phyloP scores from a whole-genome alignment of 2,329 filamentous ascomycete species.

The Phialemoniopsis sp. region DNA sequence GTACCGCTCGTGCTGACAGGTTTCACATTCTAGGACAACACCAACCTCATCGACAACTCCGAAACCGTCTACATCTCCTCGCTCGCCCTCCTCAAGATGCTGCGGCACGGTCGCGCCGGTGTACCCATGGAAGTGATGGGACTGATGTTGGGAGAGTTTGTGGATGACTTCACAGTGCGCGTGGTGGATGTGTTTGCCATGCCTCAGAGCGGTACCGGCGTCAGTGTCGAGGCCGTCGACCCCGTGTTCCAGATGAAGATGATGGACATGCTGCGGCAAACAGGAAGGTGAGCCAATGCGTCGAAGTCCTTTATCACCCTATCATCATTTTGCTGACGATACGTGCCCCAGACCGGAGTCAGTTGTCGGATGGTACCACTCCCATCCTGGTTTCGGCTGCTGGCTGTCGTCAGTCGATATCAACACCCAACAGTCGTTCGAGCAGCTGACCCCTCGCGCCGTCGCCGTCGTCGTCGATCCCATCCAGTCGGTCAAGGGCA shows the following conservation, averaged over 20 bases:
- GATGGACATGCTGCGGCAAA: conserved; percentile 99
- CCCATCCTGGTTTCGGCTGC: conserved; percentile 97
- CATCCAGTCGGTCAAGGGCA: conserved; percentile 98
- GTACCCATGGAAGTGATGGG: conserved; percentile 99
- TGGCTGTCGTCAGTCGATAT: conserved; percentile 99
- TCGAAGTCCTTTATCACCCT: no score
- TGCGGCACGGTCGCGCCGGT: conserved; percentile 93
- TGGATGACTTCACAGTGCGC: conserved; percentile 97
- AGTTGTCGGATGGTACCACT: conserved; percentile 99
- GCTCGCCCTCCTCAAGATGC: conserved; percentile 94
- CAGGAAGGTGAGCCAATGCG: conserved; percentile 71
- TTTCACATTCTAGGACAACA: conserved; percentile 63
- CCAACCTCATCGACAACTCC: conserved; percentile 93
- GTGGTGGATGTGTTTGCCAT: conserved; percentile 99
- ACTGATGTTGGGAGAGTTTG: conserved; percentile 96
- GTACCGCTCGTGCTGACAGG: not conserved
- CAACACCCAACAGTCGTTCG: conserved; percentile 99
- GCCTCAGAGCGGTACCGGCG: conserved; percentile 97
- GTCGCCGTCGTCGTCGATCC: conserved; percentile 98
- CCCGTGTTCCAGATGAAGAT: conserved; percentile 99
- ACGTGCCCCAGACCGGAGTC: conserved; percentile 72
- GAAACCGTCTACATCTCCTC: conserved; percentile 99
- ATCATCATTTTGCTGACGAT: no score
- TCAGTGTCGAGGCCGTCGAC: conserved; percentile 97
- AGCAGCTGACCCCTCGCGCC: conserved; percentile 93